Conservation (phyloP, 2,329 filamentous ascomycete species). For the Xylaria digitata region DNA sequence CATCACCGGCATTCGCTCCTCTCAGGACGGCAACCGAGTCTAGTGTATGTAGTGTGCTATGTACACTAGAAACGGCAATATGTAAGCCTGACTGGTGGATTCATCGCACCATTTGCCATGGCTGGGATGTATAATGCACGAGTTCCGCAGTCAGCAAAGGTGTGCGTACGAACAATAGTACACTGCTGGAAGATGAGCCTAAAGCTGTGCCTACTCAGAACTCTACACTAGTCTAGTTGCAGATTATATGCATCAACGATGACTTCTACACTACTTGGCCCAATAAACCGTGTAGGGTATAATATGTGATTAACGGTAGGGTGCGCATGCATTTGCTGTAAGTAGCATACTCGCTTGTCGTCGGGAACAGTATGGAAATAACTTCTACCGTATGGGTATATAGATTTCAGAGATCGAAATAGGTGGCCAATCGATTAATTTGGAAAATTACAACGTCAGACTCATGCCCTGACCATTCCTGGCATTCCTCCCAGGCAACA, state of each 20-base stretch:
- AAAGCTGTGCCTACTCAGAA: slow-evolving; percentile 17
- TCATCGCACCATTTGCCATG: slow-evolving; percentile 10
- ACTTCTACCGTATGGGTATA: neutral
- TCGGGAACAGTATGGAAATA: slow-evolving; percentile 2
- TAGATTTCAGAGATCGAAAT: neutral
- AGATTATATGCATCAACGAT: slow-evolving; percentile 20
- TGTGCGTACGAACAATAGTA: slow-evolving; percentile 5
- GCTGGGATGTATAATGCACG: slow-evolving; percentile 13
- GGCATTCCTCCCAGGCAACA: neutral
- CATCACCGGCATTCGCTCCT: slow-evolving; percentile 7
- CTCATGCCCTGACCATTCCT: slow-evolving; percentile 9
- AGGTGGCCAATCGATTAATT: slow-evolving; percentile 13
- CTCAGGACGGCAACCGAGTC: slow-evolving; percentile 4
- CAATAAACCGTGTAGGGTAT: neutral
- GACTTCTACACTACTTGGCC: slow-evolving; percentile 1
- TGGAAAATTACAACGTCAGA: slow-evolving; percentile 7
- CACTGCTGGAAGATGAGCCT: slow-evolving; percentile 2
- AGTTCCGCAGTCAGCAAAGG: slow-evolving; percentile 24
- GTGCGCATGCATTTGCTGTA: slow-evolving; percentile 9
- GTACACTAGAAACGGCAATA: neutral
- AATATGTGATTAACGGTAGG: slow-evolving; percentile 9
- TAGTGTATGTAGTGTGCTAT: neutral
- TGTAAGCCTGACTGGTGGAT: neutral
- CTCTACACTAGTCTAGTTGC: neutral
- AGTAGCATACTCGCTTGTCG: neutral